Percentiles rank a stretch among this genome's conserved stretches.
phyloP scores from a whole-genome alignment of 306 rosid species.

The Acacia melanoxylon region DNA sequence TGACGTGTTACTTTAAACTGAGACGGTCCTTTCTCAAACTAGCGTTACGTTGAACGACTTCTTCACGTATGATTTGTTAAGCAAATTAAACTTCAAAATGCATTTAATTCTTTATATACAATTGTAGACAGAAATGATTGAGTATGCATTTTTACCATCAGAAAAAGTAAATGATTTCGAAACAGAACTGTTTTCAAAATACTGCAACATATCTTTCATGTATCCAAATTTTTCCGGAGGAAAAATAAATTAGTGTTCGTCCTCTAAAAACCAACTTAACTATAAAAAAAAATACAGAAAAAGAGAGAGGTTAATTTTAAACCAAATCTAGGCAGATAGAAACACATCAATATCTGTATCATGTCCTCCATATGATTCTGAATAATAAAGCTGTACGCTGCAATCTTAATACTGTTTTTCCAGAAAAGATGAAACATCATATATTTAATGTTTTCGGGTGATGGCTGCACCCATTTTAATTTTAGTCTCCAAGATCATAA shows the following conservation, averaged over 20 bases:
- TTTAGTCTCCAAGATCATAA: neutral
- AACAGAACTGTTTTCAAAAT: neutral
- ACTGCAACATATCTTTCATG: neutral
- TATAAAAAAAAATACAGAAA: neutral
- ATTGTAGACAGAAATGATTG: neutral
- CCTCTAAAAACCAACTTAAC: neutral
- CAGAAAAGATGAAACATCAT: neutral
- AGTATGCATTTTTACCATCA: neutral
- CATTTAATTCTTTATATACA: neutral
- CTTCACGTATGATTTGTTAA: conserved; percentile 15
- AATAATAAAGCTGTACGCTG: neutral
- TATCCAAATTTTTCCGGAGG: neutral
- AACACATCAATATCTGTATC: neutral
- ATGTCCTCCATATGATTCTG: conserved; percentile 1
- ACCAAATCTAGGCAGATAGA: conserved; percentile 1
- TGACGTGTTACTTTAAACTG: neutral
- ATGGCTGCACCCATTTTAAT: neutral
- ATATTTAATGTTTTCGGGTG: neutral
- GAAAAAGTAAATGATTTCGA: neutral
- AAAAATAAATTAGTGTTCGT: neutral
- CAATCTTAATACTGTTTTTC: conserved; percentile 22
- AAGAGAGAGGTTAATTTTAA: neutral
- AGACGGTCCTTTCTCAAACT: conserved; percentile 24
- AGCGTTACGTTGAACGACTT: conserved; percentile 13
- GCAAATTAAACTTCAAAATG: conserved; percentile 14